Conservation (phyloP, 495 filamentous ascomycete genomes). For the Aspergillus carlsbadensis region DNA sequence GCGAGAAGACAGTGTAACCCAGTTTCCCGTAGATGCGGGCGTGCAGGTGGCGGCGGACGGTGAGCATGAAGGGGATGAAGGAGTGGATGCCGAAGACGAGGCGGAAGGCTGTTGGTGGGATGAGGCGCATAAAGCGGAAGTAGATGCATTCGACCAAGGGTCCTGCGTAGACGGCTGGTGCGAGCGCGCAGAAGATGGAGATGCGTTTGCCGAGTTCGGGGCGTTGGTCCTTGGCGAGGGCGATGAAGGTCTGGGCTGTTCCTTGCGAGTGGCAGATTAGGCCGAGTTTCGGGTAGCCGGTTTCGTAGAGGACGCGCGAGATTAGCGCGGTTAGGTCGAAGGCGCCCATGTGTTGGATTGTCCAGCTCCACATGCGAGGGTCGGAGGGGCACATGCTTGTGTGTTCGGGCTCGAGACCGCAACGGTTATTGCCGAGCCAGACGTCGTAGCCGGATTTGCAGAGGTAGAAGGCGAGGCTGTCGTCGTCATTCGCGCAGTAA, state of each 20-base stretch:
- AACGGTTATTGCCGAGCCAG: conserved; percentile 94
- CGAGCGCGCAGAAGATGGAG: conserved; percentile 89
- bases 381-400: conserved; percentile 66
- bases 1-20: conserved; percentile 87
- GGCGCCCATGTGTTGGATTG: conserved; percentile 90
- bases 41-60: conserved; percentile 66
- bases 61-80: conserved; percentile 95
- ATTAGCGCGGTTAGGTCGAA: conserved; percentile 89
- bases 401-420: conserved; percentile 79
- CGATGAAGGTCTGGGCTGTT: conserved; percentile 86
- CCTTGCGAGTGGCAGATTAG: conserved; percentile 90
- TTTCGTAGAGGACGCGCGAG: conserved; percentile 77
- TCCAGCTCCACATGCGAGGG: conserved; percentile 97
- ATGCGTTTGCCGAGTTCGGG: conserved; percentile 83
- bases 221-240: conserved; percentile 86
- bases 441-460: conserved; percentile 94
- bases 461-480: conserved; percentile 86
- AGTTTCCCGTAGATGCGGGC: conserved; percentile 74
- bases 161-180: conserved; percentile 89
- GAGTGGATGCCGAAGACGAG: conserved; percentile 89
- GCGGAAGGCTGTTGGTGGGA: conserved; percentile 74
- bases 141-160: conserved; percentile 83
- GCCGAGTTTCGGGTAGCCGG: conserved; percentile 79
- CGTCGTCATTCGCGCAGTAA: conserved; percentile 88
- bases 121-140: conserved; percentile 86